Evolutionary conservation across 2,329 filamentous ascomycete genomes (phyloP).

Genomic region (Epichloe amarillans): DNA sequence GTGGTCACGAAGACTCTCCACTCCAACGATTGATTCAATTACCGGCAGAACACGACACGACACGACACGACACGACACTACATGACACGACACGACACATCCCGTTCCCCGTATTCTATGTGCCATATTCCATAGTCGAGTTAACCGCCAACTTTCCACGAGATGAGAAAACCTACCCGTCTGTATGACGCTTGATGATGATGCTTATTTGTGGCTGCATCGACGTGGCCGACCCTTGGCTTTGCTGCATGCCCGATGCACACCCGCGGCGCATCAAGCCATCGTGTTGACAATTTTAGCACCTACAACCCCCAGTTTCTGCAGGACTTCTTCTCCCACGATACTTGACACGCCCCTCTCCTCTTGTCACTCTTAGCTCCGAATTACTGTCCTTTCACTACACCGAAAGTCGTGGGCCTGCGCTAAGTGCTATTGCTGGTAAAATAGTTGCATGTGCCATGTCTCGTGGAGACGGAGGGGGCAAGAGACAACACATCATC

Average conservation of each 20-base stretch:
- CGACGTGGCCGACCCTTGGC: not conserved
- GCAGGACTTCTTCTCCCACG: not conserved
- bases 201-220: not conserved
- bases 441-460: not conserved
- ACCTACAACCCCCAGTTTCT: not conserved
- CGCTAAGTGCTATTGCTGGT: not conserved
- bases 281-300: not conserved
- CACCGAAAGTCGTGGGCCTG: not conserved
- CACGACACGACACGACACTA: not conserved
- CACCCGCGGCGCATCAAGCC: not conserved
- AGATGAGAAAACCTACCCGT: not conserved
- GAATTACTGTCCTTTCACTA: not conserved
- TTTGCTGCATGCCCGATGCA: not conserved
- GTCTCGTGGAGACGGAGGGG: not conserved
- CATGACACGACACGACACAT: not conserved
- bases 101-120: not conserved
- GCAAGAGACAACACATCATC: not conserved
- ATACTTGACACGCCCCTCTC: not conserved
- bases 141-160: not conserved
- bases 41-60: not conserved
- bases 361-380: not conserved
- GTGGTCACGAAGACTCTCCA: not conserved
- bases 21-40: not conserved
- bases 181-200: not conserved
- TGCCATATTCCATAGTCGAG: not conserved